Evolutionary conservation across 768 basidiomycete species (phyloP).

Genomic region (Neoboletus subvelutipes): DNA sequence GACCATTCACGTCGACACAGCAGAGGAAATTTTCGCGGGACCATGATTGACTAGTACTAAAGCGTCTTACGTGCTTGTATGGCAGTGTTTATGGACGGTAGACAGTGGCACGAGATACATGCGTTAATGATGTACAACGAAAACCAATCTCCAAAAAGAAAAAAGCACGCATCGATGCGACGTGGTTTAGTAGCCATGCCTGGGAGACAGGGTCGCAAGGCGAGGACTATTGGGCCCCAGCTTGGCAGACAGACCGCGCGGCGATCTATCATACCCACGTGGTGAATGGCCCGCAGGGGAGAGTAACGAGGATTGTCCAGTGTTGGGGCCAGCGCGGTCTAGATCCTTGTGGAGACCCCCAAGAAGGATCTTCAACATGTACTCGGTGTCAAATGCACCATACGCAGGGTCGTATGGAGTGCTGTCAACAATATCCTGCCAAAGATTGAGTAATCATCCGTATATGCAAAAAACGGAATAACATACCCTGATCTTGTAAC

Average conservation of each 20-base stretch:
- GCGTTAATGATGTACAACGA: background rate
- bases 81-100: background rate
- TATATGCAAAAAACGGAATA: background rate
- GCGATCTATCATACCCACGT: constrained; percentile 12
- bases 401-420: constrained; percentile 37
- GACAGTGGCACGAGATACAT: background rate
- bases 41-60: background rate
- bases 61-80: background rate
- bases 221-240: constrained; percentile 15
- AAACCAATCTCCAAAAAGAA: background rate
- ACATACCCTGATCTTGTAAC: constrained; percentile 34
- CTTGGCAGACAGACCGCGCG: constrained; percentile 7
- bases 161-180: background rate
- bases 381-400: constrained; percentile 34
- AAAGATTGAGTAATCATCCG: background rate
- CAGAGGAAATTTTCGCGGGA: background rate
- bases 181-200: constrained; percentile 12
- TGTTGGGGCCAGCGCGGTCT: constrained; percentile 13
- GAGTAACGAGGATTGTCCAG: constrained; percentile 8
- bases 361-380: constrained; percentile 36
- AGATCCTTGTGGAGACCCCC: constrained; percentile 24
- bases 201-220: constrained; percentile 7
- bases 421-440: constrained; percentile 48
- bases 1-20: background rate
- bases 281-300: background rate